Evolutionary conservation across 345 rosid genomes (phyloP).

Genomic region (Eucalyptus marginata): DNA sequence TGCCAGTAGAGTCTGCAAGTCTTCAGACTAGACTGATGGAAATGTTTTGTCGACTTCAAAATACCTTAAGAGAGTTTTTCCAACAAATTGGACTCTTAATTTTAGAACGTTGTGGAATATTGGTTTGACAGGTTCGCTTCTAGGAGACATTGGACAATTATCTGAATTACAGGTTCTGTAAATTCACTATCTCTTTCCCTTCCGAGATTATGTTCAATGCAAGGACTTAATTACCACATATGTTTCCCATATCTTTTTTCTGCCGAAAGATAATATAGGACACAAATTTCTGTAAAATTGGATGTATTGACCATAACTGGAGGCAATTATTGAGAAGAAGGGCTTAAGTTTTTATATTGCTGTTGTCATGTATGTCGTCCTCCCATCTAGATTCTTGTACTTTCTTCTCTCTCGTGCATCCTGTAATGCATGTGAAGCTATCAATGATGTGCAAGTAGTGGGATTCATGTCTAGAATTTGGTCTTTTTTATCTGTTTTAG

Average conservation of each 20-base stretch:
- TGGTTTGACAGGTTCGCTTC: slow-evolving; percentile 43
- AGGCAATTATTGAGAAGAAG: background rate
- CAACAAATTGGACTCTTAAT: background rate
- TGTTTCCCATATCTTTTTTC: background rate
- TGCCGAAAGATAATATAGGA: background rate
- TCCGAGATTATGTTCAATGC: background rate
- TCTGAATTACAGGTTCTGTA: slow-evolving; percentile 58
- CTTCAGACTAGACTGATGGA: too few species aligned
- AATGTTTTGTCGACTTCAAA: too few species aligned
- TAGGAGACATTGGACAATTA: slow-evolving; percentile 41
- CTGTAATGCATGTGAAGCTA: background rate
- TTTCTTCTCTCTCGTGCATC: background rate
- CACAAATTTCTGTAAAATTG: background rate
- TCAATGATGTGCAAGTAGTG: background rate
- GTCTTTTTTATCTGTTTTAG: background rate
- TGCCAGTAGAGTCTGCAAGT: too few species aligned
- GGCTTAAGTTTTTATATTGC: background rate
- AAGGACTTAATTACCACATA: background rate
- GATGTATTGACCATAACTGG: background rate
- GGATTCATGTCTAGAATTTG: background rate
- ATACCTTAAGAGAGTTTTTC: too few species aligned
- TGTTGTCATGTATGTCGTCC: background rate
- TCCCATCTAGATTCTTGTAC: background rate
- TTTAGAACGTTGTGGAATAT: slow-evolving; percentile 54
- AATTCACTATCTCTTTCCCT: background rate